Conservation (phyloP, 768 basidiomycete genomes). For the Mycena vitilis region DNA sequence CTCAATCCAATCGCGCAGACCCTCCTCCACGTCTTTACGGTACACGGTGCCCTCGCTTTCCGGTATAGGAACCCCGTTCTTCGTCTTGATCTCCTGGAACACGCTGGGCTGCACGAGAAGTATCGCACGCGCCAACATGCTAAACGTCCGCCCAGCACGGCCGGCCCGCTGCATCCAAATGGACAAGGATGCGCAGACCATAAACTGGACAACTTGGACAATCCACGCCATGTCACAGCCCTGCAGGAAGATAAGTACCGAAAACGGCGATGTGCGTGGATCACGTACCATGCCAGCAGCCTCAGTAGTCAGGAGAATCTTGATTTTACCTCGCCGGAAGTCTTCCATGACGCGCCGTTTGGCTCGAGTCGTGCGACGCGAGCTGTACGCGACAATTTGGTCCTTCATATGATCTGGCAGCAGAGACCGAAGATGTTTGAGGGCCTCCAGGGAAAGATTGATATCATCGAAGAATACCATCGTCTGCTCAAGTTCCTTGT, state of each 20-base stretch:
- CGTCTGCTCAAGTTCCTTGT: background rate
- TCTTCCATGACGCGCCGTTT: constrained; percentile 23
- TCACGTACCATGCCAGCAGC: constrained; percentile 43
- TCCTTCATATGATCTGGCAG: background rate
- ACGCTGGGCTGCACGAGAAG: constrained; percentile 3
- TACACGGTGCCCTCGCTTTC: background rate
- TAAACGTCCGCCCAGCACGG: background rate
- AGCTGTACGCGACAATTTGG: background rate
- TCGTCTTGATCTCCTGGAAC: background rate
- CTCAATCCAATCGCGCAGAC: background rate
- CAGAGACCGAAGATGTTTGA: background rate
- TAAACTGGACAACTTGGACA: background rate
- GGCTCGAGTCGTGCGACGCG: background rate
- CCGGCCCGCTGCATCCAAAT: background rate
- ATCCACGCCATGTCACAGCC: background rate
- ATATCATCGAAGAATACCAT: constrained; percentile 10
- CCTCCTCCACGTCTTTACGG: background rate
- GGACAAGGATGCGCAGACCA: background rate
- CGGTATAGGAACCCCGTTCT: background rate
- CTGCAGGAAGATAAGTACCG: background rate
- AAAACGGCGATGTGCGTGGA: too few species aligned
- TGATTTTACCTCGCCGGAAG: constrained; percentile 39
- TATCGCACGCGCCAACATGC: background rate
- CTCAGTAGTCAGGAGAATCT: constrained; percentile 43
- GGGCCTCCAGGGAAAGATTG: background rate